Conservation (phyloP, 306 rosid genomes). For the Lathyrus sativus region DNA sequence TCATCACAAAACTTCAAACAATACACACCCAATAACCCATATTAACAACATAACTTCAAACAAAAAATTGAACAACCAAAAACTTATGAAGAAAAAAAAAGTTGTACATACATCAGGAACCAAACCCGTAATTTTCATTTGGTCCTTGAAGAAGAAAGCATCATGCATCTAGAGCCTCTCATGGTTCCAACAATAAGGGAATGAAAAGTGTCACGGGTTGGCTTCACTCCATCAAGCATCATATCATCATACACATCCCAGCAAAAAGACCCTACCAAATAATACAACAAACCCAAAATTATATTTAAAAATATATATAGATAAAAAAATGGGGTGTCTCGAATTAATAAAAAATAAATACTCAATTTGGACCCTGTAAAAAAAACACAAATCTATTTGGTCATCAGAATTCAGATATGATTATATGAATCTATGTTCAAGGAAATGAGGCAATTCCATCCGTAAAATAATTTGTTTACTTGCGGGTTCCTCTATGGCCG, state of each 20-base stretch:
- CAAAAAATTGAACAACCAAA: not conserved
- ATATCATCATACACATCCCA: slow-evolving; percentile 84
- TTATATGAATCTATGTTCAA: too few species aligned
- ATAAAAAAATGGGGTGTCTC: not conserved
- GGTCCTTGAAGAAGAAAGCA: slow-evolving; percentile 74
- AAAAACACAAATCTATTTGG: not conserved
- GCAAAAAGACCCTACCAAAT: slow-evolving; percentile 54
- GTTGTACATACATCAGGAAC: slow-evolving; percentile 72
- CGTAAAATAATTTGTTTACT: too few species aligned
- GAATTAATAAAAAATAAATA: not conserved
- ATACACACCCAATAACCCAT: slow-evolving; percentile 11
- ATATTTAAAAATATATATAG: not conserved
- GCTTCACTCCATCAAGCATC: slow-evolving; percentile 95
- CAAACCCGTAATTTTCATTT: slow-evolving; percentile 87
- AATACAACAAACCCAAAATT: slow-evolving; percentile 9
- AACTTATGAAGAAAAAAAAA: not conserved
- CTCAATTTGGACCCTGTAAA: too few species aligned
- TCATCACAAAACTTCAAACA: slow-evolving; percentile 7
- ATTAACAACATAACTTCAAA: slow-evolving; percentile 21
- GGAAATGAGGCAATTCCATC: too few species aligned
- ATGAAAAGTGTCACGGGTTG: slow-evolving; percentile 75
- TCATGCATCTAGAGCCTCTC: slow-evolving; percentile 79
- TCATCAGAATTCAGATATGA: too few species aligned
- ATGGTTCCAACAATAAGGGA: slow-evolving; percentile 73
- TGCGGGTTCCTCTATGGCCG: too few species aligned